phyloP scores from a whole-genome alignment of 306 rosid genomes.

The Acacia crassicarpa region DNA sequence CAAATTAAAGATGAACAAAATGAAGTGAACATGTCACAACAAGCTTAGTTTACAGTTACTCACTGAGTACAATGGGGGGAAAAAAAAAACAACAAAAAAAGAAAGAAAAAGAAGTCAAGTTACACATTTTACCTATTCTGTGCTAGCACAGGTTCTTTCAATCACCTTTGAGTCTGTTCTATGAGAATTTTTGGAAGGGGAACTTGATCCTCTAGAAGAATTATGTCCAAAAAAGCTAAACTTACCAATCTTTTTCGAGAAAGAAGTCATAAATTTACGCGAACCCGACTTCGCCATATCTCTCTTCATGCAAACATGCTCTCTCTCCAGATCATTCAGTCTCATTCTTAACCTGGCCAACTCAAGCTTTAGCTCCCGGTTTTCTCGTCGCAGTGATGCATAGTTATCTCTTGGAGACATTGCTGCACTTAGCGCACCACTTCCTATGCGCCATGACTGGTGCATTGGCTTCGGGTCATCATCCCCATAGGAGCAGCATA shows the following conservation, averaged over 20 bases:
- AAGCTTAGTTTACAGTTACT: slow-evolving; percentile 50
- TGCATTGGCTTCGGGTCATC: slow-evolving; percentile 89
- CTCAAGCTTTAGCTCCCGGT: slow-evolving; percentile 97
- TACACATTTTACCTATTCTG: slow-evolving; percentile 59
- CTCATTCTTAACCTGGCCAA: slow-evolving; percentile 89
- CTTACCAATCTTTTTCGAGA: slow-evolving; percentile 81
- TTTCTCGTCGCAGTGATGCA: slow-evolving; percentile 91
- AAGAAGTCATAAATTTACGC: slow-evolving; percentile 81
- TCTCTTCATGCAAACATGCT: slow-evolving; percentile 98
- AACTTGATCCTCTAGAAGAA: slow-evolving; percentile 87
- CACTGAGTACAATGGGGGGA: slow-evolving; percentile 20
- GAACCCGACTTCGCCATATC: slow-evolving; percentile 90
- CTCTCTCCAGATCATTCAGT: slow-evolving; percentile 91
- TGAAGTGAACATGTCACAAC: slow-evolving; percentile 33
- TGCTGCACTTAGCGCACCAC: slow-evolving; percentile 98
- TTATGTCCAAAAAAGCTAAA: slow-evolving; percentile 75
- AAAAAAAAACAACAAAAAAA: not conserved
- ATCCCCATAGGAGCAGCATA: slow-evolving; percentile 66
- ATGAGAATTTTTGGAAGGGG: slow-evolving; percentile 87
- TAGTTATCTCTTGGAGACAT: slow-evolving; percentile 99
- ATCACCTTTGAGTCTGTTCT: slow-evolving; percentile 93
- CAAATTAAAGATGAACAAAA: slow-evolving; percentile 21
- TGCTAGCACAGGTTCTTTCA: slow-evolving; percentile 96
- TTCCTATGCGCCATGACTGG: slow-evolving; percentile 90
- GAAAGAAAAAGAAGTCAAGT: not conserved